Base-by-base conservation (phyloP, 176 grass and related monocot genomes). In the Oryza meyeriana region DNA sequence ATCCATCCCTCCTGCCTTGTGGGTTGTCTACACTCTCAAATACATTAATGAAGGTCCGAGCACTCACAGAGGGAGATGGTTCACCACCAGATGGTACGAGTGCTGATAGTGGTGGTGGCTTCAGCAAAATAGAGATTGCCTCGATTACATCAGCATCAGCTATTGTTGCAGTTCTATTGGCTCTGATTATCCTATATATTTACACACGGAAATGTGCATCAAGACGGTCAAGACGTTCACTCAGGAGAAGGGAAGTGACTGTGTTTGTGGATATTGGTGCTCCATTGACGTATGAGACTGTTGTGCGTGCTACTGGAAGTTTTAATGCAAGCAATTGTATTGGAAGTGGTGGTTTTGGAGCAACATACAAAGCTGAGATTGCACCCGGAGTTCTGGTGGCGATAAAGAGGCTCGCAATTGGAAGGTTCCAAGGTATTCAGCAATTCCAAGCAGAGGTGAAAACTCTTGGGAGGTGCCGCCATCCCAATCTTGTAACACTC, bases 241-340 rank as follows among this genome's bases (percentile, higher is more conserved):
- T 61, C 66, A 92, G 87, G 76, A 88, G 85, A 70, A 90, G 78
- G 71, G 90, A 94, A 88, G 92, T 97, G 48, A 92, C 77, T 72
- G 69, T 92, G 75, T 97, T 97, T 76, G 86, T 92, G 66, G 94
- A 97, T 80, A 94, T 97, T 34, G 92, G 88, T 68, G 94, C 82
- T 76, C 87, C 85, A 39, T 71, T 97, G 65, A 94, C 92, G 73
- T 94, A 94, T 47, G 94, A 97, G 81, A 90, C 85, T 80, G 94
- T 97, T 80, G 86, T 92, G 10, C 92, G 84, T 22, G 90, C 94
- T 68, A 87, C 92, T 69, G 88, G 88, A 20, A 89, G 79, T 85
- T 97, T 97, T 38, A 97, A 94, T 78, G 90, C 92, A 66, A 94
- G 92, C 61, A 97, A 97, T 79, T 97, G 92, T 73, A 97, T 97